These are phyloP conservation scores for Rhizoclosmatium sp. DNA, from an alignment of 192 early-diverging fungal species.

Conservation along the genomic window DNA sequence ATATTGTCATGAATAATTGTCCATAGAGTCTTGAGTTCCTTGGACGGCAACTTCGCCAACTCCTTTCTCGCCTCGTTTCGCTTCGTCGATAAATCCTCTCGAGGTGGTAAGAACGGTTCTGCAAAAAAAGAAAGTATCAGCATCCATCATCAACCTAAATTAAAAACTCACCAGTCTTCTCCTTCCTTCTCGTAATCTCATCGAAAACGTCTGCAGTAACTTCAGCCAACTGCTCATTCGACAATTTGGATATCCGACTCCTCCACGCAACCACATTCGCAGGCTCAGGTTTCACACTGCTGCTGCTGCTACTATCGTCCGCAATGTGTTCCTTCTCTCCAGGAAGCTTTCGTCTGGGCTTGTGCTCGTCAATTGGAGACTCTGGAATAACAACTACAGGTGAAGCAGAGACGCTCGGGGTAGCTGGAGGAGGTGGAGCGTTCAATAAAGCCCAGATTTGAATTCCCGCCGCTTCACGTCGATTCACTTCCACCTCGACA, in stretches of 20 bases:
- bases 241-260: constrained; percentile 30
- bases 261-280: constrained; percentile 31
- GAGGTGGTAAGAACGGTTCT: constrained; percentile 38
- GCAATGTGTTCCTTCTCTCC: background rate
- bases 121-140: background rate
- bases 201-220: constrained; percentile 41
- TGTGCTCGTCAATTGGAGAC: background rate
- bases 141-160: background rate
- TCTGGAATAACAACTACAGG: background rate
- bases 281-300: background rate
- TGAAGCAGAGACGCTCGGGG: background rate
- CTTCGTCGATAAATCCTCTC: constrained; percentile 35
- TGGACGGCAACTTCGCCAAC: constrained; percentile 38
- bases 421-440: background rate
- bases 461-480: constrained; percentile 23
- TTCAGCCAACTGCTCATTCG: constrained; percentile 41
- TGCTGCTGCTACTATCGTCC: background rate
- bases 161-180: constrained; percentile 34
- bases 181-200: constrained; percentile 40
- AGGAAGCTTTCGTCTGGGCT: background rate
- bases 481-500: constrained; percentile 21
- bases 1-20: constrained; percentile 42
- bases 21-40: constrained; percentile 41
- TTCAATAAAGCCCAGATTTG: background rate
- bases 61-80: constrained; percentile 44